Evolutionary conservation across 352 stramenopile species (phyloP).

Genomic region (Pythium vanterpoolii): DNA sequence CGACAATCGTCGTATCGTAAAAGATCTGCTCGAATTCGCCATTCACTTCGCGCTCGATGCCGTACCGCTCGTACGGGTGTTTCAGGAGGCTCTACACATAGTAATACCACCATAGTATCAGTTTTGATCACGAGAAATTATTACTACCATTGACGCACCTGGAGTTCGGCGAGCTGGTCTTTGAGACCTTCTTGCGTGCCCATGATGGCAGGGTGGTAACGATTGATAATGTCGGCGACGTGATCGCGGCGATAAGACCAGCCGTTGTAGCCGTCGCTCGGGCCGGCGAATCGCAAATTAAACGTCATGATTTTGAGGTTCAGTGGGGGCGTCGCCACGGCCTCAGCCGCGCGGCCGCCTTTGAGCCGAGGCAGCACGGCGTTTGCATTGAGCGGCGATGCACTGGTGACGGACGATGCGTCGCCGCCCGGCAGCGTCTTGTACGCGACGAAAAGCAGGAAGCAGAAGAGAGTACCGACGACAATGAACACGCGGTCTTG

Average conservation of each 20-base stretch:
- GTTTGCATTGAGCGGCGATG: neutral
- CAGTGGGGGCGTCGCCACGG: slow-evolving; percentile 30
- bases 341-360: slow-evolving; percentile 22
- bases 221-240: slow-evolving; percentile 36
- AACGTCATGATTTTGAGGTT: slow-evolving; percentile 61
- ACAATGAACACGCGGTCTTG: slow-evolving; percentile 61
- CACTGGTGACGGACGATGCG: neutral
- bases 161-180: slow-evolving; percentile 33
- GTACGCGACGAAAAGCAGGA: slow-evolving; percentile 60
- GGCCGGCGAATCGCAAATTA: slow-evolving; percentile 34
- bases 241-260: slow-evolving; percentile 35
- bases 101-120: neutral
- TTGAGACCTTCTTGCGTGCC: slow-evolving; percentile 41
- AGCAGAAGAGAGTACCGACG: slow-evolving; percentile 60
- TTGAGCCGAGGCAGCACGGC: slow-evolving; percentile 39
- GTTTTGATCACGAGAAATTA: neutral
- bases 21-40: slow-evolving; percentile 43
- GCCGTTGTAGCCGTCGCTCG: slow-evolving; percentile 31
- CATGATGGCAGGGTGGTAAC: slow-evolving; percentile 35
- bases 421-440: slow-evolving; percentile 29
- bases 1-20: slow-evolving; percentile 33
- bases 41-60: slow-evolving; percentile 29
- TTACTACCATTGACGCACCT: slow-evolving; percentile 5
- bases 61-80: slow-evolving; percentile 36
- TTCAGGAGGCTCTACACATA: slow-evolving; percentile 17